Evolutionary conservation across 306 rosid species (phyloP).

Genomic region (Quercus variabilis): DNA sequence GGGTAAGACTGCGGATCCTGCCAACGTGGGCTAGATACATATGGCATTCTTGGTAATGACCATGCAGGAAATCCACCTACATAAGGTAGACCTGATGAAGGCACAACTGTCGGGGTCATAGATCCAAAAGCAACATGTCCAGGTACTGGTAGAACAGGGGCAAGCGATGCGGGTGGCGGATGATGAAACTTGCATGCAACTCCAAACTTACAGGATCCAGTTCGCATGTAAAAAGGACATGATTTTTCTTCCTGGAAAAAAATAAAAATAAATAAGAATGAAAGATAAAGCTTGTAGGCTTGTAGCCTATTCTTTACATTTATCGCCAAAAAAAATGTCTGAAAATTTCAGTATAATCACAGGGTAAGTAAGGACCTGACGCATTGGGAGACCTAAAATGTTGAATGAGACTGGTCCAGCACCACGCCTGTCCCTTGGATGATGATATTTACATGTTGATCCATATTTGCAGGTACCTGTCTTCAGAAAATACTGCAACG

Average conservation of each 20-base stretch:
- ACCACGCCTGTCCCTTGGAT: constrained; percentile 93
- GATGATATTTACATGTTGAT: constrained; percentile 92
- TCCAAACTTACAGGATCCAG: constrained; percentile 86
- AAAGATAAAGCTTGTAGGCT: too few relatives aligned
- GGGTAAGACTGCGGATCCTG: constrained; percentile 62
- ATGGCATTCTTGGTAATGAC: constrained; percentile 71
- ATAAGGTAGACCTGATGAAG: constrained; percentile 64
- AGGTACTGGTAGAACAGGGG: constrained; percentile 42
- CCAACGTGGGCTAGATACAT: constrained; percentile 43
- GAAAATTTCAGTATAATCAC: background rate
- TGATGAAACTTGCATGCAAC: constrained; percentile 94
- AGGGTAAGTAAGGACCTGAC: constrained; percentile 50
- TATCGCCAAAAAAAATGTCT: background rate
- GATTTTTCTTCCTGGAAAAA: constrained; percentile 74
- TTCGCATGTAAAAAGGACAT: constrained; percentile 88
- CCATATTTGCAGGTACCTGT: constrained; percentile 98
- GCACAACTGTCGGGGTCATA: constrained; percentile 42
- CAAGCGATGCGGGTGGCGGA: constrained; percentile 65
- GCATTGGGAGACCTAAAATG: constrained; percentile 85
- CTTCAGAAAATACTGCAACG: constrained; percentile 88
- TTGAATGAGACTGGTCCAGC: constrained; percentile 84
- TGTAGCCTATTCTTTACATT: background rate
- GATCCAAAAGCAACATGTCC: constrained; percentile 49
- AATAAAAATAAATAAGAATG: background rate
- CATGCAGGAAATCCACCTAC: constrained; percentile 63